Percentiles rank a stretch among this genome's conserved stretches.
Evolutionary conservation across 2,329 filamentous ascomycete species (phyloP).

Genomic region (Trichoderma lentiforme): DNA sequence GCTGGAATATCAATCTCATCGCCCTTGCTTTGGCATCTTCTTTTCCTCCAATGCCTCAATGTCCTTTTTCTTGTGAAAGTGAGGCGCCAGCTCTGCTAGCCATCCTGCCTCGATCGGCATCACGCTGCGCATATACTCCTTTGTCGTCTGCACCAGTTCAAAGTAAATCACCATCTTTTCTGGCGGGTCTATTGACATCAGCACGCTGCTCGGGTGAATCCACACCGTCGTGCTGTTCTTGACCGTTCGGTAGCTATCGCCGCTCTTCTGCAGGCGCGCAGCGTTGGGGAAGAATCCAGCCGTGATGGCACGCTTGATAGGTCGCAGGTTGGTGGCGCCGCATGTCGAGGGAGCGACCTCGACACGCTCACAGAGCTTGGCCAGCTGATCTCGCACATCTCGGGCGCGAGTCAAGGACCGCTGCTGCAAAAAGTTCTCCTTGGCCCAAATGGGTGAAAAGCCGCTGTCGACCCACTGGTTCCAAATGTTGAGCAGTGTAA

Average conservation of each 20-base stretch:
- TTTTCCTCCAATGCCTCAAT: conserved; percentile 77
- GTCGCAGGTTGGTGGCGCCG: conserved; percentile 65
- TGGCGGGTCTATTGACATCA: conserved; percentile 73
- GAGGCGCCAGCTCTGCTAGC: conserved; percentile 86
- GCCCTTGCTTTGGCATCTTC: conserved; percentile 48
- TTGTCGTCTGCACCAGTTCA: conserved; percentile 75
- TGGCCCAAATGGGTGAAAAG: conserved; percentile 81
- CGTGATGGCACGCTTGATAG: conserved; percentile 84
- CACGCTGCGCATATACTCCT: conserved; percentile 89
- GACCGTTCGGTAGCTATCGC: conserved; percentile 85
- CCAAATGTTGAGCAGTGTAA: conserved; percentile 88
- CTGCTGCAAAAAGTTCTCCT: conserved; percentile 92
- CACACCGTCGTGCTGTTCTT: conserved; percentile 87
- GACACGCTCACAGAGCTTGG: conserved; percentile 88
- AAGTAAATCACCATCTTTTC: conserved; percentile 83
- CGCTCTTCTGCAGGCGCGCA: conserved; percentile 75
- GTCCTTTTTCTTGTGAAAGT: conserved; percentile 92
- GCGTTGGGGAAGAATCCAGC: conserved; percentile 95
- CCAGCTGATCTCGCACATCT: conserved; percentile 88
- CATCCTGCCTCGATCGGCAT: conserved; percentile 82
- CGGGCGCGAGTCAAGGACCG: conserved; percentile 82
- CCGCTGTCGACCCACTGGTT: conserved; percentile 94
- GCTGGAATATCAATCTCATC: conserved; percentile 10
- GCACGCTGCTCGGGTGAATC: conserved; percentile 82
- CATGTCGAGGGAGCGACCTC: conserved; percentile 71